A percentile compares a stretch with the other conserved stretches of the same genome.
Conservation (phyloP, 208 protist species). For the Naegleria lovaniensis region DNA sequence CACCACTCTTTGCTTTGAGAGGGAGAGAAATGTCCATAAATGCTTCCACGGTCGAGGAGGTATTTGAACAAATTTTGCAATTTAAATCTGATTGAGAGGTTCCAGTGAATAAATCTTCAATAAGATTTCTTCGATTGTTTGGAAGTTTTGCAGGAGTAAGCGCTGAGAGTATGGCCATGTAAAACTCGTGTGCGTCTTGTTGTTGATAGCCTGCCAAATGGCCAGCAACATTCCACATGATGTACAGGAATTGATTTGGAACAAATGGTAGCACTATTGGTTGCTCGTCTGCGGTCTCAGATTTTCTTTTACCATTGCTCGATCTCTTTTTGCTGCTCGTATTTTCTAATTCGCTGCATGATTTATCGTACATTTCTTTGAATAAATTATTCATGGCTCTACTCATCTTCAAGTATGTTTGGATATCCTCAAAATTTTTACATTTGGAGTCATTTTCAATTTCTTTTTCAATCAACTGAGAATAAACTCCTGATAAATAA, state of each 20-base stretch:
- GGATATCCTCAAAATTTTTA: constrained; percentile 5
- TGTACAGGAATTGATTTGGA: constrained; percentile 59
- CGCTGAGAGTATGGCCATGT: constrained; percentile 56
- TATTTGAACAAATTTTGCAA: constrained; percentile 49
- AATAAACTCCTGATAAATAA: constrained; percentile 43
- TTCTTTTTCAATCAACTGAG: constrained; percentile 44
- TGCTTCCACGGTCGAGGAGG: constrained; percentile 55
- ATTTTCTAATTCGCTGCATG: background rate
- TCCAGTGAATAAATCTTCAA: constrained; percentile 64
- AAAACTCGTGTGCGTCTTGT: constrained; percentile 73
- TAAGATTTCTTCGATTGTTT: constrained; percentile 44
- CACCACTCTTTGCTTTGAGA: constrained; percentile 4
- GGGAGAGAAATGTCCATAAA: constrained; percentile 66
- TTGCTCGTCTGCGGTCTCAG: background rate
- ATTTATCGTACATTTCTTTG: constrained; percentile 12
- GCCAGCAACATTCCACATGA: constrained; percentile 54
- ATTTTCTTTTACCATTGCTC: background rate
- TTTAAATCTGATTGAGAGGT: constrained; percentile 51
- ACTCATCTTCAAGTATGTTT: constrained; percentile 21
- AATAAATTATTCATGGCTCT: background rate
- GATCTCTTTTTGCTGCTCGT: background rate
- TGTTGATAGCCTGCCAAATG: constrained; percentile 64
- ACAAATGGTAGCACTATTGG: constrained; percentile 39
- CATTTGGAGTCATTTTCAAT: background rate
- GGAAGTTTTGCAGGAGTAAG: constrained; percentile 38